Evolutionary conservation across 768 basidiomycete genomes (phyloP).

Genomic region (Russula vinacea): DNA sequence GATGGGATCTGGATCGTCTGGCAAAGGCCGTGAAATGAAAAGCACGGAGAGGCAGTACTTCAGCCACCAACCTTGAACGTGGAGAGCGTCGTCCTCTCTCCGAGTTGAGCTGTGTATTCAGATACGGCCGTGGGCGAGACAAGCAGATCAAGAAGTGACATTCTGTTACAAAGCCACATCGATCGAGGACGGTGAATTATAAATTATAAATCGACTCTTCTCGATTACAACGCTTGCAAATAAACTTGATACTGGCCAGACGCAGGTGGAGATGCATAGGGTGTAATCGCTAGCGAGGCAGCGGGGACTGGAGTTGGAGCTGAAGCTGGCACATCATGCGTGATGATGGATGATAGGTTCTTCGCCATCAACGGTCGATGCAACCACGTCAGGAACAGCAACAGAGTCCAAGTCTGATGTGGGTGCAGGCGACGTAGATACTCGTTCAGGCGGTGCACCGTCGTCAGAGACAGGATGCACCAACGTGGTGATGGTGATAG

Average conservation of each 20-base stretch:
- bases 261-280: conserved; percentile 14
- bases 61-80: no score
- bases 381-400: neutral
- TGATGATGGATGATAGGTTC: neutral
- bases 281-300: conserved; percentile 21
- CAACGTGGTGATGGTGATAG: neutral
- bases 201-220: no score
- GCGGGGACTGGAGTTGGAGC: conserved; percentile 26
- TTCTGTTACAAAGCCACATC: no score
- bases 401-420: neutral
- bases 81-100: no score
- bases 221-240: no score
- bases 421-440: neutral
- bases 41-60: no score
- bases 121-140: no score
- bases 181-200: no score
- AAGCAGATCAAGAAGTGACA: no score
- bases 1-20: no score
- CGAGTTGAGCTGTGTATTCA: no score
- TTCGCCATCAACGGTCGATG: neutral
- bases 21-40: no score
- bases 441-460: neutral
- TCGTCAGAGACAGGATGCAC: neutral
- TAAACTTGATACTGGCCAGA: neutral
- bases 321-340: neutral